Percentiles rank a stretch among this genome's conserved stretches.
phyloP scores from a whole-genome alignment of 345 rosid species.

The Rhodamnia rubescens region DNA sequence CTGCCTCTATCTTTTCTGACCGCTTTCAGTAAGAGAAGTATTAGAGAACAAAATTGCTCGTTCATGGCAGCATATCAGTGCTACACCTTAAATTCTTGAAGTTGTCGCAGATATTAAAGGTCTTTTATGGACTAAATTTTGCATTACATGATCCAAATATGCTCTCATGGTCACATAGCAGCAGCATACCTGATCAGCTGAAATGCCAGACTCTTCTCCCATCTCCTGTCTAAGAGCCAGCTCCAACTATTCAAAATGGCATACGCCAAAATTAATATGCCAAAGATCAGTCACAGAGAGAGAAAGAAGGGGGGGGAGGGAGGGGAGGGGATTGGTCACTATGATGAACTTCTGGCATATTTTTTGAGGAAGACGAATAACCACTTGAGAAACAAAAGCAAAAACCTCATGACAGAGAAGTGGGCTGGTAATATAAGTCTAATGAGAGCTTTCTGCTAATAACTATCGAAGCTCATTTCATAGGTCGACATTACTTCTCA shows the following conservation, averaged over 20 bases:
- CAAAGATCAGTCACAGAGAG: not conserved
- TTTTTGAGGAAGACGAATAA: not conserved
- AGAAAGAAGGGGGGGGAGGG: no score
- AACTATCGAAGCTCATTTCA: not conserved
- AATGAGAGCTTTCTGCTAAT: not conserved
- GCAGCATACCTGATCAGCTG: constrained; percentile 48
- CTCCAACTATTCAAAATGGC: constrained; percentile 54
- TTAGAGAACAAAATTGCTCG: not conserved
- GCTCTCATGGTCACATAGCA: not conserved
- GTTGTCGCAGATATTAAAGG: not conserved
- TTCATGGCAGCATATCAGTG: not conserved
- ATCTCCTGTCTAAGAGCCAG: constrained; percentile 49
- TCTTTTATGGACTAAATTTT: not conserved
- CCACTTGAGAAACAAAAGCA: not conserved
- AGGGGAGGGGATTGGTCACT: not conserved
- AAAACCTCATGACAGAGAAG: not conserved
- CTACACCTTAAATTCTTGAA: not conserved
- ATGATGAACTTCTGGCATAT: not conserved
- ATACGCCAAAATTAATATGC: not conserved
- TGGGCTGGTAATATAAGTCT: not conserved
- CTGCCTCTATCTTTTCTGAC: not conserved
- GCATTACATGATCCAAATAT: not conserved
- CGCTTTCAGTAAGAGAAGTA: not conserved
- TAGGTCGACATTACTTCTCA: not conserved
- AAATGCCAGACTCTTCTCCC: constrained; percentile 34